phyloP scores from a whole-genome alignment of 805 yeast genomes.

The Starmerella stigmatis region DNA sequence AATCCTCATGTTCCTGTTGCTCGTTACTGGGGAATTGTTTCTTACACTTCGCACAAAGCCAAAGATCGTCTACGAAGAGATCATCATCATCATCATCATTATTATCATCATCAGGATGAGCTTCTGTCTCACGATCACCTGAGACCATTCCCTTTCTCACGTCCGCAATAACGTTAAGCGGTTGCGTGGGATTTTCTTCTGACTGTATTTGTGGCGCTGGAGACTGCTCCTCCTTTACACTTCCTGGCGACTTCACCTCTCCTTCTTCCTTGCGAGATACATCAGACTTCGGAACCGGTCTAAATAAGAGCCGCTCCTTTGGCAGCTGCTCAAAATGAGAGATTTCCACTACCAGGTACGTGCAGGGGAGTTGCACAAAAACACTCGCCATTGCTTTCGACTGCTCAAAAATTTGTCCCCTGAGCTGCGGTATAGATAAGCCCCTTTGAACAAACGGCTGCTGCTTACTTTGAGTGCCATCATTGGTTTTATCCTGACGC shows the following conservation, averaged over 20 bases:
- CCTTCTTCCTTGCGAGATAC: too few relatives aligned
- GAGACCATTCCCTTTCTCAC: too few relatives aligned
- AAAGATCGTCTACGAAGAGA: constrained; percentile 8
- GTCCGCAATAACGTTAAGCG: too few relatives aligned
- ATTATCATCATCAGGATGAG: background rate
- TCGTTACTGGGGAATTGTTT: constrained; percentile 16
- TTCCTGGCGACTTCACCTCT: too few relatives aligned
- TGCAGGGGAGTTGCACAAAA: constrained; percentile 16
- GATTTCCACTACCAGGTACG: constrained; percentile 18
- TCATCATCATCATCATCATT: constrained; percentile 7
- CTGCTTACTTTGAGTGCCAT: constrained; percentile 15
- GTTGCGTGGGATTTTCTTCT: too few relatives aligned
- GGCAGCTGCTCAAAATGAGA: constrained; percentile 20
- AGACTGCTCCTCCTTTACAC: too few relatives aligned
- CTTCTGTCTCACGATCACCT: too few relatives aligned
- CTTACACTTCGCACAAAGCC: constrained; percentile 28
- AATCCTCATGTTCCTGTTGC: constrained; percentile 32
- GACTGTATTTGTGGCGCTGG: too few relatives aligned
- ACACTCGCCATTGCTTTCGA: constrained; percentile 10
- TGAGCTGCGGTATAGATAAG: background rate
- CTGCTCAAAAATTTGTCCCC: constrained; percentile 13
- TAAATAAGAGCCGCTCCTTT: constrained; percentile 16
- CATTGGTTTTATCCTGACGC: constrained; percentile 23
- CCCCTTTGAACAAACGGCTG: constrained; percentile 10
- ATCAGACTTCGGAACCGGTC: background rate